phyloP scores from a whole-genome alignment of 2,329 filamentous ascomycete species.

The Neophaeococcomyces mojaviensis region DNA sequence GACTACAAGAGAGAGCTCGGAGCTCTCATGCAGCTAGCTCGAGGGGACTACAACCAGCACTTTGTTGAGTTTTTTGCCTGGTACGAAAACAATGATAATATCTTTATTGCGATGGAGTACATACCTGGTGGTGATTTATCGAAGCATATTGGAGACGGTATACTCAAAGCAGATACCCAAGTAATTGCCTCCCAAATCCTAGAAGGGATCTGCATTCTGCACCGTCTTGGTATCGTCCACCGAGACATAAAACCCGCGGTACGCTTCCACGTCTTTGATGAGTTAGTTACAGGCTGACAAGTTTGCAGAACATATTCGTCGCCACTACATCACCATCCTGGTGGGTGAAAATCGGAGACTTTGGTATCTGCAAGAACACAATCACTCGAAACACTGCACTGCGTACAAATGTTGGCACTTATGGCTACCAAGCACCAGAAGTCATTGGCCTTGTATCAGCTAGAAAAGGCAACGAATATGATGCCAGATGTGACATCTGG shows the following conservation, averaged over 20 bases:
- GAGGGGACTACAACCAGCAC: slow-evolving; percentile 13
- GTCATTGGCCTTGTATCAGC: too few relatives aligned
- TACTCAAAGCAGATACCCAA: slow-evolving; percentile 2
- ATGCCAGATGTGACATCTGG: too few relatives aligned
- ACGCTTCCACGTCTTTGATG: too few relatives aligned
- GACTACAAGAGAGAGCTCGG: slow-evolving; percentile 11
- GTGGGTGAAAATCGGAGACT: slow-evolving; percentile 36
- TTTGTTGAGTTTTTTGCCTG: slow-evolving; percentile 32
- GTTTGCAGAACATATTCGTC: slow-evolving; percentile 28
- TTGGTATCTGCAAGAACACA: slow-evolving; percentile 30
- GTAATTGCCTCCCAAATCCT: slow-evolving; percentile 25
- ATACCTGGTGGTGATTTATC: slow-evolving; percentile 30
- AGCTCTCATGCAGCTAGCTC: slow-evolving; percentile 9
- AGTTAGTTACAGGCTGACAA: too few relatives aligned
- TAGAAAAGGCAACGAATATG: too few relatives aligned
- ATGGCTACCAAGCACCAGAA: too few relatives aligned
- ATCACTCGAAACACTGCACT: too few relatives aligned
- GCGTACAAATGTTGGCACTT: too few relatives aligned
- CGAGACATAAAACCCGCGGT: slow-evolving; percentile 31
- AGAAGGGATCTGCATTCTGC: slow-evolving; percentile 30
- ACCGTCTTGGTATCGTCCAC: slow-evolving; percentile 30
- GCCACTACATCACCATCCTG: slow-evolving; percentile 24
- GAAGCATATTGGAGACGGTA: slow-evolving; percentile 21
- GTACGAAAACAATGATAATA: slow-evolving; percentile 26
- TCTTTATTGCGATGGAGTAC: slow-evolving; percentile 36